Evolutionary conservation across 345 rosid species (phyloP), one percentile per base, ranked within the genome.

Genomic region (Citrus australasica): DNA sequence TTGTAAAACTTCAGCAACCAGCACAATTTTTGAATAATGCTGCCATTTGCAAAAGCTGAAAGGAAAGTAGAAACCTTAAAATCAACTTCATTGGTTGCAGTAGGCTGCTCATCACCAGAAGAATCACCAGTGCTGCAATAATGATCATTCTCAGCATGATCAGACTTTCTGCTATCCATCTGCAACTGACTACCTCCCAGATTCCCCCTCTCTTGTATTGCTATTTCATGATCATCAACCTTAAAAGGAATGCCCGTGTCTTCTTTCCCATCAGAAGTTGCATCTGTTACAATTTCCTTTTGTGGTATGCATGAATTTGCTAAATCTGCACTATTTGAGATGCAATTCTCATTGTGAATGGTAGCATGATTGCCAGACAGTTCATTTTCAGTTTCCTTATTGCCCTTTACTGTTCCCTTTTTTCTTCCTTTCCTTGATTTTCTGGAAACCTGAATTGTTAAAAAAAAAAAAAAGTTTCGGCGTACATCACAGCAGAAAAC

Each of bases 1-100:
- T 87, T 89, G 83, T 96, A 96, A 82, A 94, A 94, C 81, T 83
- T 86, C 25, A 94, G 91, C 86, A 96, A 76, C 99, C 99, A 96
- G 87, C 98, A 96, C 73, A 96, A 79, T 78, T 94, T 94, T 83
- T 87, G 90, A 77, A 96, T 91, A 80, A 96, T 84, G 89, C 86
- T 83, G 82, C 84, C 84, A 87, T 86, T 94, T 75, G 92, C 97
- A 79, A 96, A 88, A 78, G 98, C 87, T 86, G 94, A 91, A 64
- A 90, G 75, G 80, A 94, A 80, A 33, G 88, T 87, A 30, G 97
- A 89, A 79, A 94, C 94, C 78, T 85, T 89, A 82, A 92, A 96
- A 82, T 96, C 99, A 87, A 96, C 99, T 91, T 96, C 99, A 82
- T 83, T 81, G 61, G 85, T 86, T 42, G 83, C 84, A 75, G 76